A percentile compares a stretch with the other conserved stretches of the same genome.
Evolutionary conservation across 495 filamentous ascomycete genomes (phyloP).

Genomic region (Tricharina praecox): DNA sequence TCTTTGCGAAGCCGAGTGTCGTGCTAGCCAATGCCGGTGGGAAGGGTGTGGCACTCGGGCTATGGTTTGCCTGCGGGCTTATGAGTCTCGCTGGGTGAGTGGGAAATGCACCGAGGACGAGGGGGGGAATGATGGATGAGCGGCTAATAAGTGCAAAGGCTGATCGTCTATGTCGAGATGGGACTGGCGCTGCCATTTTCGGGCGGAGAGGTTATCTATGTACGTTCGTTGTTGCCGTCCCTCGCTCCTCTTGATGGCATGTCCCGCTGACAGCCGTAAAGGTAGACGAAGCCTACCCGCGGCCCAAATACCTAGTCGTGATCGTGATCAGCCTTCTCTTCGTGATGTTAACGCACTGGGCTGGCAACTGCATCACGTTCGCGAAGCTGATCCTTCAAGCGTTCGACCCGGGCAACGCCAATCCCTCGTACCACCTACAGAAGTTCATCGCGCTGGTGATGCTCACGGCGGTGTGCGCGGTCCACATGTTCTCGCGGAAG

Average conservation of each 20-base stretch:
- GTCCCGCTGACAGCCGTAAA: not conserved
- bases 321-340: constrained; percentile 16
- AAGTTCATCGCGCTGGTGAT: constrained; percentile 18
- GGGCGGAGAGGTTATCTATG: constrained; percentile 17
- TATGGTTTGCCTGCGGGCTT: constrained; percentile 15
- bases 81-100: constrained; percentile 17
- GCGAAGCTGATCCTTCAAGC: constrained; percentile 16
- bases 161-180: constrained; percentile 18
- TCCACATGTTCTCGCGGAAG: constrained; percentile 18
- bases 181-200: constrained; percentile 17
- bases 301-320: constrained; percentile 14
- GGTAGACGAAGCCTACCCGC: constrained; percentile 19
- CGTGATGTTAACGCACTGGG: constrained; percentile 12
- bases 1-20: constrained; percentile 14
- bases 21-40: constrained; percentile 12
- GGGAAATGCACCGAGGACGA: too few relatives aligned
- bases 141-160: constrained; percentile 5
- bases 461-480: constrained; percentile 12
- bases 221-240: not conserved
- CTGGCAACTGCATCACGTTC: constrained; percentile 14
- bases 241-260: not conserved
- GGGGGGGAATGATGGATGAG: too few relatives aligned
- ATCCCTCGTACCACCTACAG: constrained; percentile 16
- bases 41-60: constrained; percentile 9
- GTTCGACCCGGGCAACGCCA: constrained; percentile 8